phyloP scores from a whole-genome alignment of 208 protist species.

The Acanthamoeba triangularis region DNA sequence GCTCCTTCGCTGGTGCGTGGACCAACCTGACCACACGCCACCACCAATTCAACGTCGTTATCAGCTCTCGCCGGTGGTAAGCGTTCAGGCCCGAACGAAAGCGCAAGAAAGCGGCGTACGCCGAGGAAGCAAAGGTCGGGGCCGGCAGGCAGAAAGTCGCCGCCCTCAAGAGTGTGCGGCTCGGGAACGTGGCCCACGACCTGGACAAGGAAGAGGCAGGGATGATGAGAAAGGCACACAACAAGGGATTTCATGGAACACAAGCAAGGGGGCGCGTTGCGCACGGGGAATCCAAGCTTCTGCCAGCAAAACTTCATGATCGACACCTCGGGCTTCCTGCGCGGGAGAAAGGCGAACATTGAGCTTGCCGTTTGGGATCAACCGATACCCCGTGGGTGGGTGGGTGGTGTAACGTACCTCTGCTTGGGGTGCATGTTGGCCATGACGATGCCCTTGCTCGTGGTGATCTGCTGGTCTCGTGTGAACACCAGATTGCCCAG shows the following conservation, averaged over 20 bases:
- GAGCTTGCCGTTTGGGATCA: neutral
- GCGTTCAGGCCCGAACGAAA: no score
- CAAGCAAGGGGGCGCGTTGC: neutral
- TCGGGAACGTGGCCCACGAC: conserved; percentile 87
- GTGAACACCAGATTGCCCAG: conserved; percentile 90
- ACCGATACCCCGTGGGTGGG: no score
- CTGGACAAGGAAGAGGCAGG: neutral
- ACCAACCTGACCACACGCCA: conserved; percentile 74
- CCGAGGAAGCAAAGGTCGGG: conserved; percentile 89
- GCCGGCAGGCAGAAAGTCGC: conserved; percentile 89
- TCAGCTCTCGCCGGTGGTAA: neutral
- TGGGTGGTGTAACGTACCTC: neutral
- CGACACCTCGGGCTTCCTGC: conserved; percentile 83
- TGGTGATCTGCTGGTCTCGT: conserved; percentile 92
- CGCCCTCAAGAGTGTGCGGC: conserved; percentile 88
- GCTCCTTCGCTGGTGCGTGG: conserved; percentile 87
- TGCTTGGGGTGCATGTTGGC: conserved; percentile 75
- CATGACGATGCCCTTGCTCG: conserved; percentile 89
- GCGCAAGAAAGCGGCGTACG: neutral
- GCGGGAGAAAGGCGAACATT: neutral
- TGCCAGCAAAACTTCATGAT: conserved; percentile 90
- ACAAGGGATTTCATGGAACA: no score
- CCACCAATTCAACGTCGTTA: neutral
- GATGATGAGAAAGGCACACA: neutral
- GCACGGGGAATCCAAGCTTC: conserved; percentile 86